Conservation (phyloP, 495 filamentous ascomycete species). For the Tuber melanosporum region DNA sequence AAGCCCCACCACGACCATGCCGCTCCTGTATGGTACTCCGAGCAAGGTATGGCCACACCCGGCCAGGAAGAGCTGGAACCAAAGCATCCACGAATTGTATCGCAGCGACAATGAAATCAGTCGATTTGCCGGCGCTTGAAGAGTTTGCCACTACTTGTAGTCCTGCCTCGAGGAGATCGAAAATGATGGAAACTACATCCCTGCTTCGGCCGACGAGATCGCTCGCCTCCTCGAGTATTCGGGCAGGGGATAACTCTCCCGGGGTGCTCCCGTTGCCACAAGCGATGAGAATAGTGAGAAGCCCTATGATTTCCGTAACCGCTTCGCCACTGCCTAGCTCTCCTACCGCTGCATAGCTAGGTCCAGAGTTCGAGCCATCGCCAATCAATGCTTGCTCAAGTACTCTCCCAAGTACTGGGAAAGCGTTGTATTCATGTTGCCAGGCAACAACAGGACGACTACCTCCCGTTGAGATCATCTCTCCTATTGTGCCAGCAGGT, state of each 20-base stretch:
- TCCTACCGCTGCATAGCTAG: slow-evolving; percentile 19
- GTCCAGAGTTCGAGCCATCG: slow-evolving; percentile 25
- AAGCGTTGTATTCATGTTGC: slow-evolving; percentile 66
- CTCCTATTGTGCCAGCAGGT: slow-evolving; percentile 60
- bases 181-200: slow-evolving; percentile 74
- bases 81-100: slow-evolving; percentile 70
- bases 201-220: slow-evolving; percentile 63
- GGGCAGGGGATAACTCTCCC: slow-evolving; percentile 10
- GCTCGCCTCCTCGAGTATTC: slow-evolving; percentile 63
- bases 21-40: slow-evolving; percentile 68
- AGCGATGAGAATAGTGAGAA: slow-evolving; percentile 55
- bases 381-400: slow-evolving; percentile 52
- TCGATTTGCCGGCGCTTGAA: slow-evolving; percentile 45
- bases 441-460: slow-evolving; percentile 54
- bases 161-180: slow-evolving; percentile 74
- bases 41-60: slow-evolving; percentile 84
- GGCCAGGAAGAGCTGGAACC: slow-evolving; percentile 61
- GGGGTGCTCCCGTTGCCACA: slow-evolving; percentile 23
- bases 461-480: slow-evolving; percentile 51
- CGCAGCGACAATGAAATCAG: slow-evolving; percentile 61
- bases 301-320: slow-evolving; percentile 57
- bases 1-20: slow-evolving; percentile 63
- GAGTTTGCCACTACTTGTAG: slow-evolving; percentile 46
- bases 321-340: slow-evolving; percentile 48
- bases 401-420: slow-evolving; percentile 70